Base-by-base conservation (phyloP, 1,139 yeast species). In the Blastobotrys ciferrii region DNA sequence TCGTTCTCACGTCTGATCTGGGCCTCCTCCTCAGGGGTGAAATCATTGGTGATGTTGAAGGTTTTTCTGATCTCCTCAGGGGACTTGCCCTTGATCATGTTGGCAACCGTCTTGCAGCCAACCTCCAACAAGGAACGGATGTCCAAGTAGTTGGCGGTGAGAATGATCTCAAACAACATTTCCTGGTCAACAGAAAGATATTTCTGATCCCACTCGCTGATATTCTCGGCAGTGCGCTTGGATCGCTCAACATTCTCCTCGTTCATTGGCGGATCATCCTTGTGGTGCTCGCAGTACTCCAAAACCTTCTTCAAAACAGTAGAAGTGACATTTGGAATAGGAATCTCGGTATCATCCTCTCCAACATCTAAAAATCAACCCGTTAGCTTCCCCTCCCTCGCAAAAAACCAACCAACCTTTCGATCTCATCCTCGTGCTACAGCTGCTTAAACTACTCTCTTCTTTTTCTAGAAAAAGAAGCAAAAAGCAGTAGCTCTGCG, bases 251-350 rank as follows among this genome's bases (percentile, higher is more conserved):
- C 87, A 4, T 87, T 77, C 60, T 86, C 87, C 62, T 87, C 87
- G 56, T 85, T 94, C 38, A 47, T 49, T 17, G 48, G 46, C 7
- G 61, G 54, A 41, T 92, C 86, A 64, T 87, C 87, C 69, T 84
- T 86, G 74, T 94, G 98, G 67, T 92, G 95, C 65, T 88, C 96
- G 66, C 98, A 92, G 95, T 97, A 94, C 67, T 92, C 97, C 51
- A 94, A 76, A 14, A 94, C 95, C 66, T 91, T 91, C 65, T 87
- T 81, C 69, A 94, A 78, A 23, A 92, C 98, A 23, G 87, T 72
- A 40, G 76, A 67, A 43, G 72, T 67, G 32, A 68, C 70, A 60
- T 65, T 50, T 20, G 96, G 97, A 23, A 92, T 84, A 32, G 98
- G 98, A 60, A 91, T 84, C 60, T 88, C 96, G 55, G 87, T 84